Conservation (phyloP, 2,329 filamentous ascomycete species). For the Ophiostoma quercus region DNA sequence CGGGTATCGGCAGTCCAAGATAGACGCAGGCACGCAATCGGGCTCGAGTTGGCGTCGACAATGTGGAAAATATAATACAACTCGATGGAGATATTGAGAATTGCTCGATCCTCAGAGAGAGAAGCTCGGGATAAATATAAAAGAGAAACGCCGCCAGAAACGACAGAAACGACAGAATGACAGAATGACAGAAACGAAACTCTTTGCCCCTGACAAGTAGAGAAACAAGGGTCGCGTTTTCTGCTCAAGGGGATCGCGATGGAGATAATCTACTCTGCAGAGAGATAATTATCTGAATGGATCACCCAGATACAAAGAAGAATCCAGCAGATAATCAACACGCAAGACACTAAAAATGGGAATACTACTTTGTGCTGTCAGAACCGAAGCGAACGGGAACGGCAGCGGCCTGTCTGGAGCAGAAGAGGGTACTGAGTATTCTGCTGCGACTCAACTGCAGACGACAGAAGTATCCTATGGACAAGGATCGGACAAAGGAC, state of each 20-base stretch:
- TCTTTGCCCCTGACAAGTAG: constrained; percentile 2
- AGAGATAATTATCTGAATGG: background rate
- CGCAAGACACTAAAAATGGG: background rate
- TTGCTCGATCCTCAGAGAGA: no score
- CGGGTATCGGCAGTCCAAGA: background rate
- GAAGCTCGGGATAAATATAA: background rate
- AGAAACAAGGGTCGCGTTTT: background rate
- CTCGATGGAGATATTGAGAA: background rate
- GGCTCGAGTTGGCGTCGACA: background rate
- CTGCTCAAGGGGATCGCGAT: background rate
- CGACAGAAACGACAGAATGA: constrained; percentile 4
- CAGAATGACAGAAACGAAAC: background rate
- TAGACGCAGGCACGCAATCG: background rate
- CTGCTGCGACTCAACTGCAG: no score
- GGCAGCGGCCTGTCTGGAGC: background rate
- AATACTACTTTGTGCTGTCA: background rate
- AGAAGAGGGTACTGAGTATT: background rate
- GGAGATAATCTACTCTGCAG: background rate
- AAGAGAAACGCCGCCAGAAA: background rate
- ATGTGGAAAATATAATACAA: background rate
- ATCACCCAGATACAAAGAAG: background rate
- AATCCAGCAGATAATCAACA: background rate
- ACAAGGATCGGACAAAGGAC: background rate
- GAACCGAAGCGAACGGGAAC: background rate
- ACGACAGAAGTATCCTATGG: background rate